Base-by-base conservation (phyloP, 805 yeast genomes). In the Yarrowia sp. region DNA sequence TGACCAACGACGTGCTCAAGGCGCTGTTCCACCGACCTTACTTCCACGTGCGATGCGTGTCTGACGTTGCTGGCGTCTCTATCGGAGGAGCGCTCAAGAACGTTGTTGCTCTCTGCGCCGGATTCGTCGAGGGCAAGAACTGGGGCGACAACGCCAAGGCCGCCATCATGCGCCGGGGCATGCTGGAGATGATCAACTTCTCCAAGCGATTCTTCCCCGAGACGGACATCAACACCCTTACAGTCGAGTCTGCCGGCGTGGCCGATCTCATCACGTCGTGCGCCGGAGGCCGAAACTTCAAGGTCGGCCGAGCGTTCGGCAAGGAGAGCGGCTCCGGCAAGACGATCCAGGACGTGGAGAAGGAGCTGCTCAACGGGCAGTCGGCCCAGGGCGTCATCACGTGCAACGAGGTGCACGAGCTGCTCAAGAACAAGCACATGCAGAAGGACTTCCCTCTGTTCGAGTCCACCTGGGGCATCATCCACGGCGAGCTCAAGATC, bases 81-180 rank as follows among this genome's bases (percentile, higher is more conserved):
- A 83, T 94, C 65, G 96, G 97, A 44, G 99, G 99, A 73, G 99
- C 99, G 10, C 82, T 94, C 75, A 94, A 94, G 79, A 94, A 94
- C 77, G 89, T 94, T 60, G 93, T 93, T 65, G 99, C 99, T 35
- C 79, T 91, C 71, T 96, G 97, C 66, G 97, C 96, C 65, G 99
- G 99, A 62, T 89, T 94, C 72, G 98, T 93, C 65, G 96, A 90
- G 76, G 99, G 99, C 69, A 81, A 89, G 66, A 97, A 96, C 66
- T 94, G 99, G 99, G 99, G 99, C 75, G 97, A 91, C 76, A 94
- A 94, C 74, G 98, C 99, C 66, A 91, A 93, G 76, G 87, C 98
- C 62, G 99, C 98, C 44, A 86, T 94, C 70, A 96, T 93, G 92
- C 84, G 99, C 78, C 87, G 93, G 68, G 99, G 99, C 51, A 78